Conservation (phyloP, 257 asterid species). For the Asclepias syriaca region DNA sequence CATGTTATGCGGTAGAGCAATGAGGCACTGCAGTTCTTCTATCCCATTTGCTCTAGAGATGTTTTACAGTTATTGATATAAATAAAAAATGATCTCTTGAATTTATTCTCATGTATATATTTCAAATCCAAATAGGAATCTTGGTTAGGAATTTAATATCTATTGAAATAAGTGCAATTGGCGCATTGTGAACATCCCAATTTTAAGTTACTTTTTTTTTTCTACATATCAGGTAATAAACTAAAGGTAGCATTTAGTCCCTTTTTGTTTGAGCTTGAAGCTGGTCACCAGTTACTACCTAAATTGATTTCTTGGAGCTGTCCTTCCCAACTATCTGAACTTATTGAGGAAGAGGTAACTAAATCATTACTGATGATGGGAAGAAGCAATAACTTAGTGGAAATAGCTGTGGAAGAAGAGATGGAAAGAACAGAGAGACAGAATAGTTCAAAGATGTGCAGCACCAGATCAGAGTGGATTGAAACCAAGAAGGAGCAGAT, state of each 20-base stretch:
- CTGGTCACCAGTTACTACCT: constrained; percentile 73
- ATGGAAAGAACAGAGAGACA: constrained; percentile 19
- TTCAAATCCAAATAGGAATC: not conserved
- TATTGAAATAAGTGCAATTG: not conserved
- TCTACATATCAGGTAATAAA: constrained; percentile 35
- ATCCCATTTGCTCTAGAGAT: not conserved
- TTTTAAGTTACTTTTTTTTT: not conserved
- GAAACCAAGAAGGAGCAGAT: constrained; percentile 61
- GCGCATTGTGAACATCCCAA: not conserved
- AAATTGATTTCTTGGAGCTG: constrained; percentile 50
- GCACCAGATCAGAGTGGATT: constrained; percentile 32
- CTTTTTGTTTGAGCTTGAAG: constrained; percentile 70
- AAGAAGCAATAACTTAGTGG: constrained; percentile 31
- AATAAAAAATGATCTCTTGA: not conserved
- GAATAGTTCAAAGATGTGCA: constrained; percentile 14
- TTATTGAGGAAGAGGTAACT: constrained; percentile 70
- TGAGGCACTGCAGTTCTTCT: not conserved
- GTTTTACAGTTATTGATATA: not conserved
- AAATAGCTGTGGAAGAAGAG: constrained; percentile 31
- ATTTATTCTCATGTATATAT: not conserved
- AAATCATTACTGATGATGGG: constrained; percentile 50
- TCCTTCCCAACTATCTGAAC: constrained; percentile 73
- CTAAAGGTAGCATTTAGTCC: constrained; percentile 42
- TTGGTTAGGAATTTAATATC: not conserved
- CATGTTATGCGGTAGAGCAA: not conserved